Conservation (phyloP, 2,329 filamentous ascomycete genomes). For the Tolypocladium tundrense region DNA sequence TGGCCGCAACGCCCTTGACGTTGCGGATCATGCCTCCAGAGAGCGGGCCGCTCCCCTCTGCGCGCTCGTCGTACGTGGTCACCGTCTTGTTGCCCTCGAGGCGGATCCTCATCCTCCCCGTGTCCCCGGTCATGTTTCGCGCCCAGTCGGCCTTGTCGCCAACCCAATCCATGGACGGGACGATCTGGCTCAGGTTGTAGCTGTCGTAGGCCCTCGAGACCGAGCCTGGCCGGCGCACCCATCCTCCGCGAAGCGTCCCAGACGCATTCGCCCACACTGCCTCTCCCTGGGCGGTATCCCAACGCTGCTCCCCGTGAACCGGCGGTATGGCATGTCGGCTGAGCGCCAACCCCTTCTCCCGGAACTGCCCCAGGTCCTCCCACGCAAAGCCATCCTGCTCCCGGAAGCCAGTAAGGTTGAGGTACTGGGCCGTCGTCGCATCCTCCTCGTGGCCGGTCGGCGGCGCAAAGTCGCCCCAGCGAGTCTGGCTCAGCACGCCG, state of each 20-base stretch:
- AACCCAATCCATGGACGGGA: conserved; percentile 57
- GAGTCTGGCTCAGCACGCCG: conserved; percentile 41
- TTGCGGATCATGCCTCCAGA: conserved; percentile 52
- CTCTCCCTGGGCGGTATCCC: conserved; percentile 26
- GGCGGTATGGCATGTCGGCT: conserved; percentile 40
- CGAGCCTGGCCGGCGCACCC: conserved; percentile 50
- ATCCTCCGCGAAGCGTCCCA: conserved; percentile 66
- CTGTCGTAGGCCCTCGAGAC: conserved; percentile 33
- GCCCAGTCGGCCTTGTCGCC: conserved; percentile 51
- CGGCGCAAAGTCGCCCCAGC: conserved; percentile 52
- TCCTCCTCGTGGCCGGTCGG: conserved; percentile 15
- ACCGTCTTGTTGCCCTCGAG: conserved; percentile 45
- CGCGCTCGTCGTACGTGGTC: conserved; percentile 31
- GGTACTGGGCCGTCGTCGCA: conserved; percentile 25
- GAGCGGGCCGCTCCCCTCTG: conserved; percentile 20
- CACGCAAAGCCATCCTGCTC: conserved; percentile 67
- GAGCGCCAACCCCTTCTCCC: conserved; percentile 52
- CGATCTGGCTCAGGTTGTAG: conserved; percentile 56
- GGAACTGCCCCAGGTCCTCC: conserved; percentile 60
- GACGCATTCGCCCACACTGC: conserved; percentile 69
- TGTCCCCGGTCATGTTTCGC: conserved; percentile 67
- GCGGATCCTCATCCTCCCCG: conserved; percentile 60
- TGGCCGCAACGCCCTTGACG: conserved; percentile 56
- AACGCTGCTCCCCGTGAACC: conserved; percentile 29
- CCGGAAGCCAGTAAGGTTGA: conserved; percentile 71